A percentile compares a stretch with the other conserved stretches of the same genome.
These are phyloP conservation scores for Kwoniella sp. DNA, from an alignment of 768 basidiomycete species.

Conservation along the genomic window DNA sequence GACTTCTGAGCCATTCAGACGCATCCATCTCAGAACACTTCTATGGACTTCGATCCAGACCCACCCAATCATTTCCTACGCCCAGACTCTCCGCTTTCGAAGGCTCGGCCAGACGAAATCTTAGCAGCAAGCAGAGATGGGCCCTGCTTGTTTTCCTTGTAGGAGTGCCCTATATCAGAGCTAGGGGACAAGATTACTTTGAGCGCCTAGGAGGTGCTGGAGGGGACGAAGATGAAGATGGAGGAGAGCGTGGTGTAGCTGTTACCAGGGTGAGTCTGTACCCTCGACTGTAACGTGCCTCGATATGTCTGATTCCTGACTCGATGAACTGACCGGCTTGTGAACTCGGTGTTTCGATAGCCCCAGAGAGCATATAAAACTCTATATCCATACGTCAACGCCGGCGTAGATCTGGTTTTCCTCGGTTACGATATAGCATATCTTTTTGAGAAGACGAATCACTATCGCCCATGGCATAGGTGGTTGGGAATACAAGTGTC, in stretches of 20 bases:
- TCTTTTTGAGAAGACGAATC: conserved; percentile 80
- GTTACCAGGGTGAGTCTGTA: conserved; percentile 24
- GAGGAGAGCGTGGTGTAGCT: conserved; percentile 49
- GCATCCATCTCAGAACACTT: conserved; percentile 96
- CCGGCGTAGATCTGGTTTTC: conserved; percentile 76
- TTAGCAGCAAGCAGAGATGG: conserved; percentile 70
- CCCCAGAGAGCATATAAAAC: conserved; percentile 68
- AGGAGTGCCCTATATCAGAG: conserved; percentile 82
- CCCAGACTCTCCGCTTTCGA: conserved; percentile 35
- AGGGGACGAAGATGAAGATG: conserved; percentile 67
- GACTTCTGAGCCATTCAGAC: conserved; percentile 60
- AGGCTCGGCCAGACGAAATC: conserved; percentile 56
- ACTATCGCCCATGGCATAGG: conserved; percentile 87
- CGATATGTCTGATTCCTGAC: too few relatives aligned
- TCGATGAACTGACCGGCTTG: conserved; percentile 28
- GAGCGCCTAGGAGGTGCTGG: conserved; percentile 84
- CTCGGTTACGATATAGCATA: conserved; percentile 83
- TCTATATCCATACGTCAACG: conserved; percentile 80
- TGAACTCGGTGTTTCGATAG: too few relatives aligned
- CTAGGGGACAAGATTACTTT: conserved; percentile 86
- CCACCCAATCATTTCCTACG: conserved; percentile 14
- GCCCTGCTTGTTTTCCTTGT: conserved; percentile 80
- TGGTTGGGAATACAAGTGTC: conserved; percentile 83
- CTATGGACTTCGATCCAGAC: conserved; percentile 66
- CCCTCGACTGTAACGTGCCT: too few relatives aligned